Conservation (phyloP, 176 grass and related monocot genomes). For the Triticum monococcum region DNA sequence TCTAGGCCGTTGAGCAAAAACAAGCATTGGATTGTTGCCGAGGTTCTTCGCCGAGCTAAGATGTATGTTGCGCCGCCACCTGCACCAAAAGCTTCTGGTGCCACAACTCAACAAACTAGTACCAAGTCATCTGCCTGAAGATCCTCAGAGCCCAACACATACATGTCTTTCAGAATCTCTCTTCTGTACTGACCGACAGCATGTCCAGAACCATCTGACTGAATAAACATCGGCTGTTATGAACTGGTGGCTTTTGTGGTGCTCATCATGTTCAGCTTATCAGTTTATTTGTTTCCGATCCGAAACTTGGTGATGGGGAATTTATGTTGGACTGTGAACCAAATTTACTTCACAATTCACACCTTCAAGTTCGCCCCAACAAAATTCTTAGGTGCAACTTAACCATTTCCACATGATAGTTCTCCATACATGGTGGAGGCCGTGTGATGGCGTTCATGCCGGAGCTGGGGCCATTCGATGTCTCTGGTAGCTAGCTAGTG, state of each 20-base stretch:
- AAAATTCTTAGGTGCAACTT: background rate
- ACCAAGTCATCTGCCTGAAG: constrained; percentile 29
- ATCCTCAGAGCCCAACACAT: background rate
- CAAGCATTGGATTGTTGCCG: constrained; percentile 72
- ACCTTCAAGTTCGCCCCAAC: background rate
- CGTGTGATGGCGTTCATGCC: background rate
- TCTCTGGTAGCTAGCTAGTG: too few species aligned
- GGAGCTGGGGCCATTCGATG: background rate
- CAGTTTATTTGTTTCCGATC: background rate
- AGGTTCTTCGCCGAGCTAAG: constrained; percentile 78
- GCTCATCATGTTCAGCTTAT: background rate
- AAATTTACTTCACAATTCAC: too few species aligned
- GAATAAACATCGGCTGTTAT: too few species aligned
- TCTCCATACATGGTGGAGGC: background rate
- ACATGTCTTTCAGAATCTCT: background rate
- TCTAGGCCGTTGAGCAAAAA: constrained; percentile 79
- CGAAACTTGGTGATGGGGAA: background rate
- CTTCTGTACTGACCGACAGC: background rate
- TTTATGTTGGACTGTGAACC: background rate
- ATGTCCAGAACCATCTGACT: too few species aligned
- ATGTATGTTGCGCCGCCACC: constrained; percentile 49
- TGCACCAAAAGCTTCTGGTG: constrained; percentile 2
- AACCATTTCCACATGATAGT: background rate
- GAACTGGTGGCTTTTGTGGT: background rate
- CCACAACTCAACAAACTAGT: constrained; percentile 9